Evolutionary conservation across 2,329 filamentous ascomycete species (phyloP).

Genomic region (Coccinonectria pachysandricola): DNA sequence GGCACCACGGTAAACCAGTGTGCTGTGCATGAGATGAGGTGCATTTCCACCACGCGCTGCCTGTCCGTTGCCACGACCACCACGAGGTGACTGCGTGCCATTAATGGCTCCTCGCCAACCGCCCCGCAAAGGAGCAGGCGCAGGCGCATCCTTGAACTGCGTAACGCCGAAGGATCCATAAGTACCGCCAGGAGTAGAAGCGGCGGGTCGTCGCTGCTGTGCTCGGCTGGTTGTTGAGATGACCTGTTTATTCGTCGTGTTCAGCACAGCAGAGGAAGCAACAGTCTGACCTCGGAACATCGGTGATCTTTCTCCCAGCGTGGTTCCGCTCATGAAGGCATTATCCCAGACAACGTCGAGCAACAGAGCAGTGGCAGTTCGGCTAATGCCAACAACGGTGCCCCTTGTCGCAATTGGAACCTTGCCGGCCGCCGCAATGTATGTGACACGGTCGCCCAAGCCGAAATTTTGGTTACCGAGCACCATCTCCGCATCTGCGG

Average conservation of each 20-base stretch:
- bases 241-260: conserved; percentile 74
- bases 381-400: conserved; percentile 89
- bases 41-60: conserved; percentile 26
- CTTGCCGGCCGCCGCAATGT: conserved; percentile 84
- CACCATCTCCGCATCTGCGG: conserved; percentile 89
- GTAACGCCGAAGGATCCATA: conserved; percentile 46
- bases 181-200: conserved; percentile 39
- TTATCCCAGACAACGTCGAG: conserved; percentile 90
- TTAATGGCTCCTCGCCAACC: conserved; percentile 48
- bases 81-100: conserved; percentile 31
- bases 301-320: conserved; percentile 78
- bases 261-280: conserved; percentile 76
- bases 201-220: conserved; percentile 39
- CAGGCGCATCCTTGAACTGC: conserved; percentile 50
- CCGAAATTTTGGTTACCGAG: conserved; percentile 74
- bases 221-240: conserved; percentile 50
- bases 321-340: conserved; percentile 95
- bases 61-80: conserved; percentile 29
- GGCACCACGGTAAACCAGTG: conserved; percentile 39
- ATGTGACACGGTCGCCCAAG: conserved; percentile 85
- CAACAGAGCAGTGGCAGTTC: conserved; percentile 70
- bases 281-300: conserved; percentile 93
- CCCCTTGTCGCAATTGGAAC: conserved; percentile 87
- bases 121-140: conserved; percentile 44
- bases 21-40: conserved; percentile 40